Evolutionary conservation across 2,329 filamentous ascomycete species (phyloP).

Genomic region (Talaromyces sp.): DNA sequence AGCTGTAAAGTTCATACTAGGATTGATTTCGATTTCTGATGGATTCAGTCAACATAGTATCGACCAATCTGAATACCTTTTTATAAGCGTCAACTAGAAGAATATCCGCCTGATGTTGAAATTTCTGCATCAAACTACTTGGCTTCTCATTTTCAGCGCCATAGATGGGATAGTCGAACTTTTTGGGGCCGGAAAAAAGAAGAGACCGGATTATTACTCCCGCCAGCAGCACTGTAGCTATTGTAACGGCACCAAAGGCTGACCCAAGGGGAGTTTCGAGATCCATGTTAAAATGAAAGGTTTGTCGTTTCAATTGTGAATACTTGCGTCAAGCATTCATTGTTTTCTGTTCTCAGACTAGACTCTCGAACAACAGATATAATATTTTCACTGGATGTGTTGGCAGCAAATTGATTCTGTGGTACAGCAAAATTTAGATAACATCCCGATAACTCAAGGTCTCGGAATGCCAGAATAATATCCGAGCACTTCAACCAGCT

Average conservation of each 20-base stretch:
- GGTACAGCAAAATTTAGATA: background rate
- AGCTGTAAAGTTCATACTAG: background rate
- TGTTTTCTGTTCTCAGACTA: background rate
- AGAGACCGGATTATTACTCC: background rate
- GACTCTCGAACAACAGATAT: background rate
- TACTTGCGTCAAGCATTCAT: background rate
- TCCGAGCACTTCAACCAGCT: background rate
- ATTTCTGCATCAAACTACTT: slow-evolving; percentile 1
- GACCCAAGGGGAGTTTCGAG: background rate
- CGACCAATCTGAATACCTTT: background rate
- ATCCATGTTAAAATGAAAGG: background rate
- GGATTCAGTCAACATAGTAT: background rate
- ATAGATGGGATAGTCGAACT: slow-evolving; percentile 1
- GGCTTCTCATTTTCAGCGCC: background rate
- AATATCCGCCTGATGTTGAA: slow-evolving; percentile 1
- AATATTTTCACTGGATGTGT: background rate
- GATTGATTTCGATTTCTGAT: no score
- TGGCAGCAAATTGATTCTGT: no score
- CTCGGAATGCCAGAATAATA: background rate
- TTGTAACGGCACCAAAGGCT: background rate
- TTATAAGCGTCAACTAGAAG: slow-evolving; percentile 1
- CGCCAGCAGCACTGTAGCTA: background rate
- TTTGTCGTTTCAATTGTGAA: background rate
- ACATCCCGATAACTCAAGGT: background rate
- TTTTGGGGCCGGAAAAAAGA: background rate